Evolutionary conservation across 805 yeast genomes (phyloP).

Genomic region (Wickerhamia fluorescens): DNA sequence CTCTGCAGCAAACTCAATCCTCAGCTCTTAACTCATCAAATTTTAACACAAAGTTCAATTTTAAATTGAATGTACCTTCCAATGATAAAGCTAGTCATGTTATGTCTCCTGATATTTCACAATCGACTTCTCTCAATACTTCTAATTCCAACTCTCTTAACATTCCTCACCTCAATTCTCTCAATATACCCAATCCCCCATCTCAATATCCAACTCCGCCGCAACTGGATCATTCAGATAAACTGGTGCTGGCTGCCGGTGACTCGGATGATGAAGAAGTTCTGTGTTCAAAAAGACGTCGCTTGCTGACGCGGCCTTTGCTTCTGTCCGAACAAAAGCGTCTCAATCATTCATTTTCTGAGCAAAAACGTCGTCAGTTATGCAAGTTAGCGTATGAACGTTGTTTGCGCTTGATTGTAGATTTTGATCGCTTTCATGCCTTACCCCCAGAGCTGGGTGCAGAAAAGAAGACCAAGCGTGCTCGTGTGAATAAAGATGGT

Average conservation of each 20-base stretch:
- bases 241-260: too few relatives aligned
- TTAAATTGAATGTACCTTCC: too few relatives aligned
- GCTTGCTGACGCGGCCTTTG: slow-evolving; percentile 28
- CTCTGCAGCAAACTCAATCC: slow-evolving; percentile 1
- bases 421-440: slow-evolving; percentile 26
- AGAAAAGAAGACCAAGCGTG: slow-evolving; percentile 23
- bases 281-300: slow-evolving; percentile 23
- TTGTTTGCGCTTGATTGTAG: slow-evolving; percentile 32
- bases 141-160: too few relatives aligned
- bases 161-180: too few relatives aligned
- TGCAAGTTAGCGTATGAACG: slow-evolving; percentile 40
- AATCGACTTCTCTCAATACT: too few relatives aligned
- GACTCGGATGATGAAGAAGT: too few relatives aligned
- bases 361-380: slow-evolving; percentile 37
- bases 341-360: slow-evolving; percentile 35
- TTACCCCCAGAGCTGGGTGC: slow-evolving; percentile 12
- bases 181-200: too few relatives aligned
- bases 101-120: too few relatives aligned
- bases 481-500: slow-evolving; percentile 36
- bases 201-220: too few relatives aligned
- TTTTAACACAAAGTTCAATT: not conserved
- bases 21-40: not conserved
- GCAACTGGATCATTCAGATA: too few relatives aligned
- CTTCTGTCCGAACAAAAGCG: slow-evolving; percentile 34
- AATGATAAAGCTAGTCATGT: too few relatives aligned